Conservation (phyloP, 2,329 filamentous ascomycete species). For the Fusarium circinatum region DNA sequence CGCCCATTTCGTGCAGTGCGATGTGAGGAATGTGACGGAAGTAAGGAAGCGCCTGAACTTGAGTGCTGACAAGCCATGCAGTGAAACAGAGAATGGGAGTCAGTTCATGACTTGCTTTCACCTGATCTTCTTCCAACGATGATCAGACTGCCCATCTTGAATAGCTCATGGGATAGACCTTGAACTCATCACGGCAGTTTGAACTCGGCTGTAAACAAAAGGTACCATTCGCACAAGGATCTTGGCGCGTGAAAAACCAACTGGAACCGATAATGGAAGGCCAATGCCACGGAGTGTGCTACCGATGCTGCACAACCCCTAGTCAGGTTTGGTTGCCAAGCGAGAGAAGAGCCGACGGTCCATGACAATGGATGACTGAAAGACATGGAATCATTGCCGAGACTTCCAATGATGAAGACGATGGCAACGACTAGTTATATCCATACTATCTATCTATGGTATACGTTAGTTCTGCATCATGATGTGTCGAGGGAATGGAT, state of each 20-base stretch:
- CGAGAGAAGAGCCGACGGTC: slow-evolving; percentile 8
- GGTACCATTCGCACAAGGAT: background rate
- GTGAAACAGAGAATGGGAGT: slow-evolving; percentile 8
- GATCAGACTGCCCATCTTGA: background rate
- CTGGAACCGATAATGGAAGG: slow-evolving; percentile 3
- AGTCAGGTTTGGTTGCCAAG: slow-evolving; percentile 31
- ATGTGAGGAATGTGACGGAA: slow-evolving; percentile 33
- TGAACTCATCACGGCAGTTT: slow-evolving; percentile 9
- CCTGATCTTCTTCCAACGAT: background rate
- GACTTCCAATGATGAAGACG: background rate
- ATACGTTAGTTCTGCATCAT: background rate
- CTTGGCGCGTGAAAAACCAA: slow-evolving; percentile 3
- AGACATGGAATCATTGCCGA: background rate
- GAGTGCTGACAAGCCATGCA: background rate
- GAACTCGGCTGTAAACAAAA: background rate
- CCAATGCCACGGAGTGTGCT: slow-evolving; percentile 11
- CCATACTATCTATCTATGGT: background rate
- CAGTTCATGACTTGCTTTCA: background rate
- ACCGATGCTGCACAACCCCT: slow-evolving; percentile 6
- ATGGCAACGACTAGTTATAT: background rate
- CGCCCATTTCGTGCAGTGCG: slow-evolving; percentile 6
- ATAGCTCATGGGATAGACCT: background rate
- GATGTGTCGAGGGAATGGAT: background rate
- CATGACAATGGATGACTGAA: slow-evolving; percentile 7
- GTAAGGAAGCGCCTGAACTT: background rate